Base-by-base conservation (phyloP, 768 basidiomycete genomes). In the Termitomyces sp. region DNA sequence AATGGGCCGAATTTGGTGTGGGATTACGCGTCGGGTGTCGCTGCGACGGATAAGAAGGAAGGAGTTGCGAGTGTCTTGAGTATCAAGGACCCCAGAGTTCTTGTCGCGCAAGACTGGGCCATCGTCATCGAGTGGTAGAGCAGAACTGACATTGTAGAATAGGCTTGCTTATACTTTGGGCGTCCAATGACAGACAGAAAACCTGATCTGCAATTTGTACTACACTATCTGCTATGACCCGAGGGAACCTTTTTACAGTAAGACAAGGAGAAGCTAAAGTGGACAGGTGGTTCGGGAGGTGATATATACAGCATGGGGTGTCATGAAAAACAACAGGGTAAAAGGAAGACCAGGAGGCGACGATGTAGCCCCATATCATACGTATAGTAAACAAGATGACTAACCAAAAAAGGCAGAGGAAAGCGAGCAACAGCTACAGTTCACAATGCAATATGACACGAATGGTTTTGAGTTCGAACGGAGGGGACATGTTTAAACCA, bases 71-170 rank as follows among this genome's bases (percentile, higher is more conserved):
- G 87, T 66, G 71, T 85, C 57, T 75, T 98, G 59, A 76, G 78
- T 2, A 83, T 99, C 71, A 91, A 88, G 73, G 88, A 93, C 69
- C 91, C 91, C 2, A 82, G 71, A 58, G 79, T 84, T 12, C 67
- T 70, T 44, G 72, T 91, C 54, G 73, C 78, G 31, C 72, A 77
- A 44, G 86, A 91, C 67, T 93, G 91, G 91, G 74, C 75, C 49
- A 80, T 93, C 68, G 72, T 20, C 68, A 66, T 55, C 68, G 74
- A 59, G 66, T 68, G 47, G 70, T 69, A 48, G 65, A 58, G 13
- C 9, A 42, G 37, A 12, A 37, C 34, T 41, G 11, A 34, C 30
- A n/a, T 4, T 22, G 22, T 31, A 34, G 20, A 33, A 44, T 30
- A 22, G 42, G 24, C 24, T 52, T 58, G 24, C 24, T 52, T 58